Evolutionary conservation across 148 eudicot genomes (phyloP), one percentile per base, ranked within the genome.

Genomic region (Fagopyrum homotropicum): DNA sequence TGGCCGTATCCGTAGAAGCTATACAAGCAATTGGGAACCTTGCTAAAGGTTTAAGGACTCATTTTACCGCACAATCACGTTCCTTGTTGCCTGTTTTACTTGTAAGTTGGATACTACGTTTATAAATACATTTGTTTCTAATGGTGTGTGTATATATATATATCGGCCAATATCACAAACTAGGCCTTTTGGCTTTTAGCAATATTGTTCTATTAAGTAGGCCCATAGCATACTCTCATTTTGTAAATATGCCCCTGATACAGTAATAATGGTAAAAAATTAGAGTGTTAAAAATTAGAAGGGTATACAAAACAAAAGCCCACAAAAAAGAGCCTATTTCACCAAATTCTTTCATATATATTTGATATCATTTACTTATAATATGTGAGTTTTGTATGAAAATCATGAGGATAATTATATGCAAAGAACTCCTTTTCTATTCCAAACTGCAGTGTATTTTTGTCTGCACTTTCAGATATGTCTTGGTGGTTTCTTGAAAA

Each of bases 21-120:
- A 84, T 96, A 76, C 99, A 92, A 85, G 99, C 99, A 75, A 83
- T 96, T 64, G 99, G 98, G 73, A 96, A 96, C 81, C 97, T 96
- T 81, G 97, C 99, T 15, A 84, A 76, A 81, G 99, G 99, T 57
- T 77, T 96, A 81, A 85, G 99, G 79, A 86, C 93, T 7, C 87
- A 90, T 85, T 96, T 96, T 78, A 85, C 97, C n/a, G 93, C 84
- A 75, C 89, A 80, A 63, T 90, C 98, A 45, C 98, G 99, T 45
- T 88, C 91, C 84, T 70, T 96, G 77, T 86, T 96, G 73, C 98
- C 99, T 68, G 84, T 88, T 75, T 84, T 96, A 80, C 97, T 96
- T 81, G 99, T 96, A 80, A 75, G 77, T 75, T 15, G 22, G 72
- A 47, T 5, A 45, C 40, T 46, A 16, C n/a, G 26, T 2, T 47